Base-by-base conservation (phyloP, 2,329 filamentous ascomycete genomes). In the Phialemonium atrogriseum region DNA sequence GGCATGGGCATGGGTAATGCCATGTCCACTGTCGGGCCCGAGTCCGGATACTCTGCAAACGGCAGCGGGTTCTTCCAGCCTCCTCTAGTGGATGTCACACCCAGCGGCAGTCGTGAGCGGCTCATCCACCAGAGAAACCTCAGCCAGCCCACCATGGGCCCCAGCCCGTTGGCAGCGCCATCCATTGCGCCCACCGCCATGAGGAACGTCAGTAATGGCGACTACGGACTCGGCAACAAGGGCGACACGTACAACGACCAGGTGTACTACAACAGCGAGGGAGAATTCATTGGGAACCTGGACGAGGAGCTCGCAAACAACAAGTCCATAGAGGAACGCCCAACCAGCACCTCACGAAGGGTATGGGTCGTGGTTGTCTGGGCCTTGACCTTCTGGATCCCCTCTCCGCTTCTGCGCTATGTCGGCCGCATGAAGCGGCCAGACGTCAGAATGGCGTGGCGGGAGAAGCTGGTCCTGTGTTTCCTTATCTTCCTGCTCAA, bases 391-490 rank as follows among this genome's bases (percentile, higher is more conserved):
- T 96, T 86, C 54, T 96, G 84, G 83, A 91, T 95, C 43, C 91
- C 91, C 1, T 96, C 89, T 0, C 83, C 85, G 28, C 43, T 84
- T 3, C 75, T 98, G 11, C 73, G 73, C n/a, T 80, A 70, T 37
- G 50, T 96, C 36, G 91, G 91, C 19, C 84, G 89, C 14, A 98
- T 98, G 91, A 93, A 94, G 61, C 80, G 91, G 34, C 91, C 88
- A 2, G 91, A 98, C 59, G 86, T 98, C 7, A 84, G 91, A 16
- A 84, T 95, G 76, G 91, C 91, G 0, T 98, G 91, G 91, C 76
- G 91, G 57, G 91, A 98, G 51, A 98, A 98, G 59, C 31, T 98
- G 9, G 81, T 91, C 0, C 65, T 98, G 9, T 77, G 88, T 27
- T 65, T 84, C 36, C 48, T 94, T 32, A 96, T 98, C 45, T 53